Conservation (phyloP, 352 stramenopile species). For the Heterotrichella gracilis region DNA sequence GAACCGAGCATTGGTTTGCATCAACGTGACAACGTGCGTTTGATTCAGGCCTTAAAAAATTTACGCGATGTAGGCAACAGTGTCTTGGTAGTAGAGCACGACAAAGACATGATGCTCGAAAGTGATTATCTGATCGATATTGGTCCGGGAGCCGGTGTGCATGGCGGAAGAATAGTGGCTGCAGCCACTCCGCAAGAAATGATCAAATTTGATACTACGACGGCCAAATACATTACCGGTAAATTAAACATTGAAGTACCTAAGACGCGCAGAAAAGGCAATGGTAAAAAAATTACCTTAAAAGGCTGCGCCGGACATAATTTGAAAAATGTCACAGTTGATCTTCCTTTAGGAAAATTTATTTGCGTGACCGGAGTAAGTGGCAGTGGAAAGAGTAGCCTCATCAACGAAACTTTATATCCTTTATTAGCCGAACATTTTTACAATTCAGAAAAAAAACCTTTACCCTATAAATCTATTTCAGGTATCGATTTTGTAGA, state of each 20-base stretch:
- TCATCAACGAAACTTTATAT: conserved; percentile 2
- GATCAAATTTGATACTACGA: not conserved
- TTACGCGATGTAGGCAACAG: not conserved
- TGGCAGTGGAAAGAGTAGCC: not conserved
- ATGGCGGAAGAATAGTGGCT: not conserved
- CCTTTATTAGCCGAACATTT: not conserved
- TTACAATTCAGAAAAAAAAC: conserved; percentile 5
- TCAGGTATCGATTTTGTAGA: not conserved
- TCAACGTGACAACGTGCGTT: not conserved
- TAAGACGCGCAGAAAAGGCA: not conserved
- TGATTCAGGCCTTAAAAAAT: not conserved
- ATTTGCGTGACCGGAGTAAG: not conserved
- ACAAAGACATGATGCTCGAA: not conserved
- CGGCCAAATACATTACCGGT: not conserved
- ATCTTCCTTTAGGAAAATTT: conserved; percentile 2
- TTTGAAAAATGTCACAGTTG: not conserved
- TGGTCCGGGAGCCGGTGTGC: not conserved
- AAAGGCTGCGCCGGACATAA: not conserved
- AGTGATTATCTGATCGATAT: not conserved
- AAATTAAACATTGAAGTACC: not conserved
- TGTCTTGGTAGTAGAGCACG: not conserved
- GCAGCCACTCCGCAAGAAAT: not conserved
- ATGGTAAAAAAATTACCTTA: not conserved
- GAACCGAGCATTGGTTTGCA: not conserved
- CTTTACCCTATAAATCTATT: conserved; percentile 8